Conservation (phyloP, 306 rosid species). For the Pueraria montana region DNA sequence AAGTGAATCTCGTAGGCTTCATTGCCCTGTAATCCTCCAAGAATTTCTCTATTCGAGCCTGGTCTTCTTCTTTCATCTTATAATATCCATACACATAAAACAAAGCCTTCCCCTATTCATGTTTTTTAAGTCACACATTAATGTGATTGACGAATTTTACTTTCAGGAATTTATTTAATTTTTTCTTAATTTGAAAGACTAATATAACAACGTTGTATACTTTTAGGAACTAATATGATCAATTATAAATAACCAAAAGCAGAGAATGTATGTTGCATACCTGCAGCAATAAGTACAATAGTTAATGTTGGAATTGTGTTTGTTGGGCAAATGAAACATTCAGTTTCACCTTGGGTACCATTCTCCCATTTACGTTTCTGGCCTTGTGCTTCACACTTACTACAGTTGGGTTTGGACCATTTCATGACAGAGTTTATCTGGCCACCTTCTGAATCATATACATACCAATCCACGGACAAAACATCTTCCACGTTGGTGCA, state of each 20-base stretch:
- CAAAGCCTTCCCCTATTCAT: neutral
- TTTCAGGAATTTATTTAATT: no score
- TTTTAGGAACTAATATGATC: no score
- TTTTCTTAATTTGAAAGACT: no score
- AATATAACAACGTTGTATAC: no score
- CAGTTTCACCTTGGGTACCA: no score
- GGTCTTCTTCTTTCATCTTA: neutral
- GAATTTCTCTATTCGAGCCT: neutral
- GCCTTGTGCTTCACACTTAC: constrained; percentile 7
- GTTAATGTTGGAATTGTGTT: neutral
- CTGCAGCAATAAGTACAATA: neutral
- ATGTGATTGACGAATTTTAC: no score
- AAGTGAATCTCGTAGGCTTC: constrained; percentile 52
- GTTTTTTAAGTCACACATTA: no score
- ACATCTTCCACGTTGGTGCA: constrained; percentile 31
- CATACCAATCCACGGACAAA: neutral
- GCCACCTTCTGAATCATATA: neutral
- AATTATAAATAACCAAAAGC: no score
- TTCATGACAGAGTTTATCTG: neutral
- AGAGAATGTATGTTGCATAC: neutral
- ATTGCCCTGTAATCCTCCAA: constrained; percentile 45
- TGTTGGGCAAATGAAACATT: neutral
- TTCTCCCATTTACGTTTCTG: no score
- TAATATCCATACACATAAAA: neutral
- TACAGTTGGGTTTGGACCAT: neutral